phyloP scores from a whole-genome alignment of 106 monocot species.

The Apostasia ramifera region DNA sequence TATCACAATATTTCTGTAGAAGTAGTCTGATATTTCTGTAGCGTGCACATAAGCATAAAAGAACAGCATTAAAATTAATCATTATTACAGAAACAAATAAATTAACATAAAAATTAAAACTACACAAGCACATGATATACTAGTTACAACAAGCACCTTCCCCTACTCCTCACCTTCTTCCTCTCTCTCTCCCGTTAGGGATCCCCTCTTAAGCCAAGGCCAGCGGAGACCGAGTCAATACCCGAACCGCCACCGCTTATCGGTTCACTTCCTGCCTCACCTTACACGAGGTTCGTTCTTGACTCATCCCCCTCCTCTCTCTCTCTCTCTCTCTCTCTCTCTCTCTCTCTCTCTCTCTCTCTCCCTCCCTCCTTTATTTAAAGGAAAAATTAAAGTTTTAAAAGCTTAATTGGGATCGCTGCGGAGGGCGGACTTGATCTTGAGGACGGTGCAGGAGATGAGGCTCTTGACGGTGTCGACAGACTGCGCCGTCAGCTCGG shows the following conservation, averaged over 20 bases:
- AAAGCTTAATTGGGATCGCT: constrained; percentile 2
- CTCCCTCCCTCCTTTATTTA: background rate
- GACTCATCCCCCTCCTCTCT: constrained; percentile 12
- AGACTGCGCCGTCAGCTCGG: constrained; percentile 50
- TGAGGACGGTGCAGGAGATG: constrained; percentile 57
- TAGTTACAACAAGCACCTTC: too few relatives aligned
- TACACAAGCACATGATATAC: too few relatives aligned
- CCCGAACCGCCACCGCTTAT: constrained; percentile 85
- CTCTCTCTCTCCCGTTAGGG: too few relatives aligned
- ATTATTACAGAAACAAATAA: too few relatives aligned
- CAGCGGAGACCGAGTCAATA: constrained; percentile 44
- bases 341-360: background rate
- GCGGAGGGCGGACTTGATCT: constrained; percentile 42
- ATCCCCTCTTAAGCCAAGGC: too few relatives aligned
- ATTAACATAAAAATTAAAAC: too few relatives aligned
- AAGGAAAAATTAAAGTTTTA: background rate
- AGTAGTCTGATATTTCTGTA: too few relatives aligned
- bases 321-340: background rate
- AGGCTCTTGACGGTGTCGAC: constrained; percentile 69
- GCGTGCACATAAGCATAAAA: too few relatives aligned
- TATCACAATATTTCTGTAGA: too few relatives aligned
- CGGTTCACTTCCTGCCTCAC: constrained; percentile 5
- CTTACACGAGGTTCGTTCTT: constrained; percentile 18
- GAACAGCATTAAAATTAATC: too few relatives aligned
- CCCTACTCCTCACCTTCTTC: too few relatives aligned